These are phyloP conservation scores for Acacia confusa DNA, from an alignment of 306 rosid species.

Conservation along the genomic window DNA sequence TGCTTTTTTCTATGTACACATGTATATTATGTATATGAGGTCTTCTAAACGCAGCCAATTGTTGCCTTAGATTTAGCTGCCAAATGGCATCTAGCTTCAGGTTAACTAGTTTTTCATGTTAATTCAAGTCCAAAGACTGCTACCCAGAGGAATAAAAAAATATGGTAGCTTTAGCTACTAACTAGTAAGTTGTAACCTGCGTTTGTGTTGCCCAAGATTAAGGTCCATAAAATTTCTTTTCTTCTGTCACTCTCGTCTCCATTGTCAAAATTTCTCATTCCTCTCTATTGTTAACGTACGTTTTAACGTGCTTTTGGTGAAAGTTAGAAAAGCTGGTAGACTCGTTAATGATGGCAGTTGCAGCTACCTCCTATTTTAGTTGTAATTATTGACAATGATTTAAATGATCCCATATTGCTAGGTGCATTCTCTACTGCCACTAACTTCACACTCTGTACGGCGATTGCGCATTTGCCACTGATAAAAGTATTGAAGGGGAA, in stretches of 20 bases:
- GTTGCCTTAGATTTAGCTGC: neutral
- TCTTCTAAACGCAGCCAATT: neutral
- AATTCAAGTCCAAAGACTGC: neutral
- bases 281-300: neutral
- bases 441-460: too few species aligned
- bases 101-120: neutral
- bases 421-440: too few species aligned
- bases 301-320: too few species aligned
- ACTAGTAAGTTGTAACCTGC: neutral
- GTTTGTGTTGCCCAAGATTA: neutral
- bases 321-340: neutral
- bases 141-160: neutral
- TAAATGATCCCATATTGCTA: too few species aligned
- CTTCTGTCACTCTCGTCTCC: neutral
- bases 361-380: neutral
- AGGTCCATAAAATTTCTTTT: neutral
- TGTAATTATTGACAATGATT: too few species aligned
- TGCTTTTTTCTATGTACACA: neutral
- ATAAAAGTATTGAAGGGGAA: too few species aligned
- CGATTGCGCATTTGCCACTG: too few species aligned
- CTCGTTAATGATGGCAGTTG: neutral
- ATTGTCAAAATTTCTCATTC: neutral
- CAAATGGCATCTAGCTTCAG: neutral
- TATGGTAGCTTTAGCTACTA: too few species aligned
- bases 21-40: conserved; percentile 9